Conservation (phyloP, 352 stramenopile species). For the Chrysophaeum taylorii region DNA sequence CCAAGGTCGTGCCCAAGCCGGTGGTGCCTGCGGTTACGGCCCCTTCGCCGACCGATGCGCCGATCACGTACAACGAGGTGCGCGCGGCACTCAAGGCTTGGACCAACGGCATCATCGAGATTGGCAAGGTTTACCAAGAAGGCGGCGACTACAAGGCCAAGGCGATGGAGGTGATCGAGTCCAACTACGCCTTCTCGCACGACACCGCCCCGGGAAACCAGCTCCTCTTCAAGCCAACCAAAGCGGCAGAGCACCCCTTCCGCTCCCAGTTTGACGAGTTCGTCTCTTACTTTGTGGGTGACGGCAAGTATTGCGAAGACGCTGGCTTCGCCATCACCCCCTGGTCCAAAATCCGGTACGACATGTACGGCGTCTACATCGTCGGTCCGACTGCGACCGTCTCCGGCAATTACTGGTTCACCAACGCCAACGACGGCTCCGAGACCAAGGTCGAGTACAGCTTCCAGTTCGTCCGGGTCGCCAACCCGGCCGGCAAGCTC, state of each 20-base stretch:
- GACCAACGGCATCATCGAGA: neutral
- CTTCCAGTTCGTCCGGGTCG: neutral
- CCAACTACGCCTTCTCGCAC: neutral
- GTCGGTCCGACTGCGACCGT: neutral
- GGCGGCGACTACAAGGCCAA: neutral
- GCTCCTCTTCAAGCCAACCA: conserved; percentile 2
- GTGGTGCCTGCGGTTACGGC: too few relatives aligned
- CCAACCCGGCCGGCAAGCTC: too few relatives aligned
- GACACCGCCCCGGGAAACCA: too few relatives aligned
- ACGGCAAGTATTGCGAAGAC: neutral
- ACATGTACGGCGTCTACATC: neutral
- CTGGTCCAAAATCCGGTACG: neutral
- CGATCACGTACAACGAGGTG: neutral
- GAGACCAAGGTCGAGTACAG: conserved; percentile 5
- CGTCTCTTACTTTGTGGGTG: neutral
- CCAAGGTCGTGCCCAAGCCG: too few relatives aligned
- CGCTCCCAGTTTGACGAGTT: neutral
- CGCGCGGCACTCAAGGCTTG: neutral
- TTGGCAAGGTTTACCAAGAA: neutral
- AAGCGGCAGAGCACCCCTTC: neutral
- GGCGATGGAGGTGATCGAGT: neutral
- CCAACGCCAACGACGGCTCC: neutral
- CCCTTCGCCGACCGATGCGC: too few relatives aligned
- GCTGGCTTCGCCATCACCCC: neutral
- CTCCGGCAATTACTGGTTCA: neutral